Evolutionary conservation across 495 filamentous ascomycete genomes (phyloP), one percentile per base, ranked within the genome.

Genomic region (Polyplosphaeria fusca): DNA sequence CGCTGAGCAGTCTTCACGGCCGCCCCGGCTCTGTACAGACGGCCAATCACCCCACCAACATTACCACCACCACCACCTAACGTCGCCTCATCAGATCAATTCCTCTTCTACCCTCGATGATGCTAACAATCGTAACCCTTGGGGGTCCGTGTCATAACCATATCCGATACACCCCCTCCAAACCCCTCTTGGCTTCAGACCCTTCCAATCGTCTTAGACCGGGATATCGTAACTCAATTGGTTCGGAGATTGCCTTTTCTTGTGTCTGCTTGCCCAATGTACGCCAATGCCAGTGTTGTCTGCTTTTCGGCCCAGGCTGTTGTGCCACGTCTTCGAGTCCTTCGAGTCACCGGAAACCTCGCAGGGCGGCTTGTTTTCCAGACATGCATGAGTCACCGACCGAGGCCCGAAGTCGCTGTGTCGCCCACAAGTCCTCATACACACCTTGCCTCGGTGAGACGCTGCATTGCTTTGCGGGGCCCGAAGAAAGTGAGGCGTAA

Each of bases 301-400:
- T 12, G 12, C 14, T 13, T 28, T n/a, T 30, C 26, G 59, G 46
- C 30, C 42, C 40, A 62, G 41, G 40, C 52, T 30, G 12, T 40
- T 18, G 24, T 42, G 51, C 24, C 38, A 49, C 49, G 19, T 35
- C 30, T 48, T 47, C 26, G 45, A 14, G 16, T 14, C 27, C 2
- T 20, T 20, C 37, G 55, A 47, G 46, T 58, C 47, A 51, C 39
- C 24, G 16, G 37, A 50, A 47, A 44, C n/a, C 1, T 26, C 46
- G 46, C 40, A 19, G 40, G 38, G 53, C 39, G 32, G 39, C 28
- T 57, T 52, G 53, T 62, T 52, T 13, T 25, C n/a, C 5, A 52
- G 23, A 32, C 24, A 62, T 16, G 30, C 39, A 22, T 57, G 59
- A 41, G 52, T 62, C 52, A 57, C 47, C 45, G 45, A 39, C 37